Percentiles rank a stretch among this genome's conserved stretches.
Conservation (phyloP, 192 early-diverging fungal species). For the Backusella macrospora region DNA sequence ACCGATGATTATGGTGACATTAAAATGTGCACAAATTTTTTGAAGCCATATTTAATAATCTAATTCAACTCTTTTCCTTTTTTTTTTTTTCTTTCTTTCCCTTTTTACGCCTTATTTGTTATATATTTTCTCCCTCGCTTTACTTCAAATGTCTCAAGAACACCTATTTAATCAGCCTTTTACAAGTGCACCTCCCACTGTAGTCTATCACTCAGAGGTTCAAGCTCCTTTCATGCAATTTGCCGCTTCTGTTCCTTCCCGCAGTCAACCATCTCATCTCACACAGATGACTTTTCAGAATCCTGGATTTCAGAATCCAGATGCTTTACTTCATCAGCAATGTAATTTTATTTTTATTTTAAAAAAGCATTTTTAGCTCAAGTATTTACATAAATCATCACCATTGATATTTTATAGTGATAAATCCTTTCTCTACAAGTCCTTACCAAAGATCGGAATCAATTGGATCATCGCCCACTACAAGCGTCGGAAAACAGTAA, state of each 20-base stretch:
- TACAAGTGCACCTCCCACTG: neutral
- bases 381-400: neutral
- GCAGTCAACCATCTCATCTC: neutral
- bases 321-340: slow-evolving; percentile 8
- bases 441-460: slow-evolving; percentile 16
- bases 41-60: neutral
- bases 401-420: neutral
- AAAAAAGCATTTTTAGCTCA: neutral
- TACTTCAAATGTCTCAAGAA: neutral
- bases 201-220: neutral
- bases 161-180: slow-evolving; percentile 10
- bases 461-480: neutral
- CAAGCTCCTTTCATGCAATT: slow-evolving; percentile 16
- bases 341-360: slow-evolving; percentile 5
- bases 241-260: slow-evolving; percentile 20
- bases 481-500: neutral
- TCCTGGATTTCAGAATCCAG: neutral
- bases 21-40: slow-evolving; percentile 10
- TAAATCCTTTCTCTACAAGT: neutral
- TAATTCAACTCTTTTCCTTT: neutral
- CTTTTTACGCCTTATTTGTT: neutral
- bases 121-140: neutral
- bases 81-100: neutral
- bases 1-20: slow-evolving; percentile 12
- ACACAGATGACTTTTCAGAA: slow-evolving; percentile 4